Conservation (phyloP, 148 eudicot species). For the Camellia sinensis region DNA sequence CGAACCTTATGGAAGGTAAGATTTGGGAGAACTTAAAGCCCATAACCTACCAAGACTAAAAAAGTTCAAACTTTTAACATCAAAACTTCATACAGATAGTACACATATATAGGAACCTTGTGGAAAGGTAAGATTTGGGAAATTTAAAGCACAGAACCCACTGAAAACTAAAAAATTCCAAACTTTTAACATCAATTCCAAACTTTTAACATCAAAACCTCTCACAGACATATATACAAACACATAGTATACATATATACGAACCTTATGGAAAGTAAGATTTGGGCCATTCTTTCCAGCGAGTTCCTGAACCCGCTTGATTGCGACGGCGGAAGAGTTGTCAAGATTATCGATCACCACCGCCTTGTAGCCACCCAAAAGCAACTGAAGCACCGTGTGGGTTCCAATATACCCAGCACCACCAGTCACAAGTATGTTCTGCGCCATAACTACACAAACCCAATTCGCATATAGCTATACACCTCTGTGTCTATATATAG, state of each 20-base stretch:
- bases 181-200: neutral
- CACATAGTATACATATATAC: neutral
- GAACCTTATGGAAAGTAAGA: slow-evolving; percentile 67
- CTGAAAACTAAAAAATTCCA: neutral
- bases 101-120: too few relatives aligned
- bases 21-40: too few relatives aligned
- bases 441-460: slow-evolving; percentile 28
- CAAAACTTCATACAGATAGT: too few relatives aligned
- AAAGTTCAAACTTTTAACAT: too few relatives aligned
- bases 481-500: neutral
- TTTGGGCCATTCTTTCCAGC: slow-evolving; percentile 58
- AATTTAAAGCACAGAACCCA: neutral
- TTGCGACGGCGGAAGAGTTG: slow-evolving; percentile 70
- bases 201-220: neutral
- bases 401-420: slow-evolving; percentile 97
- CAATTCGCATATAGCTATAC: too few relatives aligned
- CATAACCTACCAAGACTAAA: too few relatives aligned
- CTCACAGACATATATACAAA: neutral
- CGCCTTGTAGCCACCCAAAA: slow-evolving; percentile 61
- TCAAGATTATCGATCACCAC: slow-evolving; percentile 82
- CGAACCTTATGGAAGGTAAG: too few relatives aligned
- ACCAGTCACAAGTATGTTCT: slow-evolving; percentile 74
- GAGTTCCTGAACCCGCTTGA: slow-evolving; percentile 70
- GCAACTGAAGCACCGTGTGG: slow-evolving; percentile 78
- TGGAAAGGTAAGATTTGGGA: too few relatives aligned